Percentiles rank a stretch among this genome's conserved stretches.
Evolutionary conservation across 1,284 basidiomycete genomes (phyloP).

Genomic region (Schizophyllum commune): DNA sequence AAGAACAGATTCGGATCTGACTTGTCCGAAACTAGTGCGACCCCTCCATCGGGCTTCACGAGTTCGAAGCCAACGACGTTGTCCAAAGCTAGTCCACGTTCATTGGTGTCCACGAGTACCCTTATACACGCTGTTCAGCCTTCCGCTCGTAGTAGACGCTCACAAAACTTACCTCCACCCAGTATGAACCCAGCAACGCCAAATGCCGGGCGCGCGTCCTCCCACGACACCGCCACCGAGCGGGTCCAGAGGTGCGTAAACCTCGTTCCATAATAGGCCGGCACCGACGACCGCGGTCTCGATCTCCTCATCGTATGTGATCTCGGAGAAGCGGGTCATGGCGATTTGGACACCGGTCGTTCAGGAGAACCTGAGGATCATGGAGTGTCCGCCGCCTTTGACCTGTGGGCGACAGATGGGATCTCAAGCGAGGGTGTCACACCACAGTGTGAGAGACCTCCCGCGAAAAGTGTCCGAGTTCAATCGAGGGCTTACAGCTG

Average conservation of each 20-base stretch:
- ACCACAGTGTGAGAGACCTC: too few relatives aligned
- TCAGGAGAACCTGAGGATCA: slow-evolving; percentile 44
- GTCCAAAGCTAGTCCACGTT: background rate
- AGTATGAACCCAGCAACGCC: slow-evolving; percentile 49
- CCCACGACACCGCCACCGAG: slow-evolving; percentile 43
- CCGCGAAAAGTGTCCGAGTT: slow-evolving; percentile 32
- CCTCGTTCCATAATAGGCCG: slow-evolving; percentile 51
- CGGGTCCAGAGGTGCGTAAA: slow-evolving; percentile 40
- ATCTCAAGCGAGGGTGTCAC: too few relatives aligned
- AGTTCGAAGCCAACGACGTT: too few relatives aligned
- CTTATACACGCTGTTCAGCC: background rate
- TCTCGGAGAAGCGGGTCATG: slow-evolving; percentile 41
- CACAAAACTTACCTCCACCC: slow-evolving; percentile 39
- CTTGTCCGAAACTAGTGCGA: too few relatives aligned
- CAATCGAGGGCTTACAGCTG: slow-evolving; percentile 39
- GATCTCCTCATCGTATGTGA: slow-evolving; percentile 30
- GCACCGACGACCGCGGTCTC: slow-evolving; percentile 40
- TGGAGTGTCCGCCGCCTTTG: slow-evolving; percentile 45
- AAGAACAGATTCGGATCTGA: too few relatives aligned
- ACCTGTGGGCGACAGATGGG: slow-evolving; percentile 38
- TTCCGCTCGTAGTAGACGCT: background rate
- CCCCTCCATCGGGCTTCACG: too few relatives aligned
- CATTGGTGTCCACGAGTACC: background rate
- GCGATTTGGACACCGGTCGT: slow-evolving; percentile 49
- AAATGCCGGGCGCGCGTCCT: slow-evolving; percentile 42